Evolutionary conservation across 1,284 basidiomycete species (phyloP).

Genomic region (Ustilago lituana): DNA sequence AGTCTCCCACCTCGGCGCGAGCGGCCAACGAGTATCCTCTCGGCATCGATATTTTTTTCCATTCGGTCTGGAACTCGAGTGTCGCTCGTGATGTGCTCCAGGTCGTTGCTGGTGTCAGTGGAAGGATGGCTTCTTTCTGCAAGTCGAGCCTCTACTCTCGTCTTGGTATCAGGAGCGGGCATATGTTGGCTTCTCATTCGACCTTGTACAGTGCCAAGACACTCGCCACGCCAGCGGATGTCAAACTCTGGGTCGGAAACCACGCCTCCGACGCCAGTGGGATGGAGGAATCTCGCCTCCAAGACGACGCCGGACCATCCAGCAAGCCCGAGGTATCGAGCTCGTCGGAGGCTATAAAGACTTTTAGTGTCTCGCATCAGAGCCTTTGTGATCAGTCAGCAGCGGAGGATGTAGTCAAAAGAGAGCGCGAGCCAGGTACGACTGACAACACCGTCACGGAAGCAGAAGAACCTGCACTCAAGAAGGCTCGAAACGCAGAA

Average conservation of each 20-base stretch:
- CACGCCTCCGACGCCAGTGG: background rate
- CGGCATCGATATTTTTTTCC: conserved; percentile 35
- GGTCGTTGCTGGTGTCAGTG: conserved; percentile 12
- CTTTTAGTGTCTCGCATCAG: no score
- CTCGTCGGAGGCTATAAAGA: background rate
- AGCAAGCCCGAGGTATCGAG: background rate
- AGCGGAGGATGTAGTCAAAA: background rate
- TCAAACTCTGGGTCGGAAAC: conserved; percentile 8
- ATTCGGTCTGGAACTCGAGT: conserved; percentile 19
- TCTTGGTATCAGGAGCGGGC: conserved; percentile 17
- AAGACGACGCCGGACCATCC: background rate
- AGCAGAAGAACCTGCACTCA: conserved; percentile 4
- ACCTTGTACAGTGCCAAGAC: conserved; percentile 26
- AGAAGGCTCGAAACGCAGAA: conserved; percentile 16
- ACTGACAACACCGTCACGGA: background rate
- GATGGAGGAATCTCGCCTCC: no score
- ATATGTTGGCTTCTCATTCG: conserved; percentile 6
- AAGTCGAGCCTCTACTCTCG: conserved; percentile 30
- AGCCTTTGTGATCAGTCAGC: no score
- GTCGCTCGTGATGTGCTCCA: conserved; percentile 18
- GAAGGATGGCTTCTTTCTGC: conserved; percentile 30
- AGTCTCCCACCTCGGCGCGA: conserved; percentile 3
- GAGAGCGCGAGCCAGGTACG: conserved; percentile 2
- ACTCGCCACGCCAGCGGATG: conserved; percentile 13
- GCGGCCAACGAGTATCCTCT: background rate